phyloP scores from a whole-genome alignment of 1,284 basidiomycete species.

The Austroboletus novae-zelandiae region DNA sequence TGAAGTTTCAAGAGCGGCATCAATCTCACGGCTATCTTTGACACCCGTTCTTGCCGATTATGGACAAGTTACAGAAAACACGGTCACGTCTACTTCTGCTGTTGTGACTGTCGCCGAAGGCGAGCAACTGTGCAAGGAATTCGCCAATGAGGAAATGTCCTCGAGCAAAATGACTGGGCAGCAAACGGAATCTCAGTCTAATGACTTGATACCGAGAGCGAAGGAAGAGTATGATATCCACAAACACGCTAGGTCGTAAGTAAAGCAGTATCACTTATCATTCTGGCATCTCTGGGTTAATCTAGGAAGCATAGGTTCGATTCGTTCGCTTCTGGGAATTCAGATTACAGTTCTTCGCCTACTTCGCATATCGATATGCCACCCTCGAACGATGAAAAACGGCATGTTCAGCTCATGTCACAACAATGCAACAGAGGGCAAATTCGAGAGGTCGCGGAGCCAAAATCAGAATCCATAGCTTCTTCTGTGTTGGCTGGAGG shows the following conservation, averaged over 20 bases:
- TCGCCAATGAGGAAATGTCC: neutral
- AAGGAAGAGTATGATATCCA: neutral
- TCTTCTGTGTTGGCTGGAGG: neutral
- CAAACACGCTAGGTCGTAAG: constrained; percentile 9
- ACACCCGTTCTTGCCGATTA: neutral
- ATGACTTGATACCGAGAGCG: neutral
- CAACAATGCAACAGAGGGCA: neutral
- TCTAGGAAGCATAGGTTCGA: constrained; percentile 3
- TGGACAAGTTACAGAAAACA: neutral
- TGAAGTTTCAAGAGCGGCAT: neutral
- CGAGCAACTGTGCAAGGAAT: neutral
- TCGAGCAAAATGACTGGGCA: neutral
- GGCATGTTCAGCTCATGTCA: neutral
- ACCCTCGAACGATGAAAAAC: neutral
- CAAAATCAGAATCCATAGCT: neutral
- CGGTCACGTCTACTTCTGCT: neutral
- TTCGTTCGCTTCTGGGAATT: neutral
- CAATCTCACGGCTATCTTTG: neutral
- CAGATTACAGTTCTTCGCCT: neutral
- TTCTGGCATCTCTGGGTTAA: neutral
- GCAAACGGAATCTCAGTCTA: neutral
- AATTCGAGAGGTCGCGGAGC: neutral
- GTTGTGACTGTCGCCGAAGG: neutral
- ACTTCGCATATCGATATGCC: neutral
- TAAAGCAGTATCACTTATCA: neutral